Percentiles rank a stretch among this genome's conserved stretches.
Conservation (phyloP, 495 filamentous ascomycete genomes). For the Sabuloglossum arenarium region DNA sequence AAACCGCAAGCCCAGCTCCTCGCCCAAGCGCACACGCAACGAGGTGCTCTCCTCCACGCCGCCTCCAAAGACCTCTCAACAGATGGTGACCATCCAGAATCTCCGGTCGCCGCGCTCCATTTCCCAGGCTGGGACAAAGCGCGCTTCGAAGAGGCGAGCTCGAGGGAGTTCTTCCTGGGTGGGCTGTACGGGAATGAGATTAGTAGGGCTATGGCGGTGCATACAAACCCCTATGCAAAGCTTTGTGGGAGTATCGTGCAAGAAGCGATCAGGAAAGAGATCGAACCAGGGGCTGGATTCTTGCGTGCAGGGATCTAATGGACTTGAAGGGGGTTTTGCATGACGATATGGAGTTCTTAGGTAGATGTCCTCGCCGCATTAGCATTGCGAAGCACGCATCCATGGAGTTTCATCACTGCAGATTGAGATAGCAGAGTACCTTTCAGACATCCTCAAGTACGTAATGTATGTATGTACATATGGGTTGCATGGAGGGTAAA, state of each 20-base stretch:
- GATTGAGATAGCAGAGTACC: too few relatives aligned
- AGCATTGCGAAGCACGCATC: too few relatives aligned
- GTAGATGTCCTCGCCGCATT: too few relatives aligned
- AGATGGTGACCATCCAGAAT: neutral
- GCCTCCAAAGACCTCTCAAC: slow-evolving; percentile 18
- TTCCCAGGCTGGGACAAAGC: slow-evolving; percentile 24
- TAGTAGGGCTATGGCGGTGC: slow-evolving; percentile 53
- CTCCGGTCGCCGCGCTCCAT: neutral
- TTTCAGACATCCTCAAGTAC: too few relatives aligned
- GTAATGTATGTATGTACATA: too few relatives aligned
- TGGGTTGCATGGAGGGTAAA: too few relatives aligned
- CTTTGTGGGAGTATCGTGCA: slow-evolving; percentile 74
- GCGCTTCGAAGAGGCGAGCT: slow-evolving; percentile 51
- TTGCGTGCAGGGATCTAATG: neutral
- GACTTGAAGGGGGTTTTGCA: too few relatives aligned
- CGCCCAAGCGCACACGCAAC: slow-evolving; percentile 52
- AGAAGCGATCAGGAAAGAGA: slow-evolving; percentile 65
- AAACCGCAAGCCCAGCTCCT: slow-evolving; percentile 38
- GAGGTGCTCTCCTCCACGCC: slow-evolving; percentile 47
- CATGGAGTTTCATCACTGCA: too few relatives aligned
- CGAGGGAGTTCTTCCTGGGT: slow-evolving; percentile 50
- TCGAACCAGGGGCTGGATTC: neutral
- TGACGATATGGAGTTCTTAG: too few relatives aligned
- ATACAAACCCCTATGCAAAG: slow-evolving; percentile 74
- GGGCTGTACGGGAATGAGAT: slow-evolving; percentile 62